Percentiles rank a stretch among this genome's conserved stretches.
Conservation (phyloP, 2,329 filamentous ascomycete species). For the Verticillium zaregamsianum region DNA sequence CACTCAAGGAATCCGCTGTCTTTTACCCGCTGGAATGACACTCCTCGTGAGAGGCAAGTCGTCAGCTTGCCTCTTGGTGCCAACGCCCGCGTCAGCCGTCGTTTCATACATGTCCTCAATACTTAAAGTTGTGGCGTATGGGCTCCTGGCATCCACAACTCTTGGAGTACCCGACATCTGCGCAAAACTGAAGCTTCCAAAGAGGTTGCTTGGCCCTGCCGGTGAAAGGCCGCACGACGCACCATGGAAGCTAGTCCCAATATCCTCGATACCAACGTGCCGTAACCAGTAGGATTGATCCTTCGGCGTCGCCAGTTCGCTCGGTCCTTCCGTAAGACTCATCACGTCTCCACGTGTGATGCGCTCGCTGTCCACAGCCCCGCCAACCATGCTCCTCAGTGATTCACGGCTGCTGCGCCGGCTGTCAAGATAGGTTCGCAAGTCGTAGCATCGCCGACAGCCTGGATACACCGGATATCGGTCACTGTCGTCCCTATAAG, state of each 20-base stretch:
- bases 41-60: constrained; percentile 11
- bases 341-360: constrained; percentile 19
- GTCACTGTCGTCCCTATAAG: constrained; percentile 34
- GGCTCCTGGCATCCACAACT: constrained; percentile 30
- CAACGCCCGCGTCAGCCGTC: neutral
- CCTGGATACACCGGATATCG: constrained; percentile 34
- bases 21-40: constrained; percentile 18
- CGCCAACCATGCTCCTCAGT: constrained; percentile 37
- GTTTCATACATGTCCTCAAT: constrained; percentile 29
- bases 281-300: constrained; percentile 26
- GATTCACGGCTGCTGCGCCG: constrained; percentile 37
- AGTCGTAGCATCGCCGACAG: constrained; percentile 36
- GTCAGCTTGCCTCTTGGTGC: constrained; percentile 2
- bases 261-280: constrained; percentile 28
- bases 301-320: constrained; percentile 37
- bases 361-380: constrained; percentile 27
- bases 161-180: constrained; percentile 23
- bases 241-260: constrained; percentile 25
- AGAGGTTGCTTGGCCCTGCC: constrained; percentile 15
- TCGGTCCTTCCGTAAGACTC: constrained; percentile 31
- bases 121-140: constrained; percentile 30
- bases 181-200: constrained; percentile 14
- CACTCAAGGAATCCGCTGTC: constrained; percentile 16
- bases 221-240: constrained; percentile 18
- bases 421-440: constrained; percentile 34